Evolutionary conservation across 2,329 filamentous ascomycete genomes (phyloP), one percentile per base, ranked within the genome.

Genomic region (Exophiala aquamarina): DNA sequence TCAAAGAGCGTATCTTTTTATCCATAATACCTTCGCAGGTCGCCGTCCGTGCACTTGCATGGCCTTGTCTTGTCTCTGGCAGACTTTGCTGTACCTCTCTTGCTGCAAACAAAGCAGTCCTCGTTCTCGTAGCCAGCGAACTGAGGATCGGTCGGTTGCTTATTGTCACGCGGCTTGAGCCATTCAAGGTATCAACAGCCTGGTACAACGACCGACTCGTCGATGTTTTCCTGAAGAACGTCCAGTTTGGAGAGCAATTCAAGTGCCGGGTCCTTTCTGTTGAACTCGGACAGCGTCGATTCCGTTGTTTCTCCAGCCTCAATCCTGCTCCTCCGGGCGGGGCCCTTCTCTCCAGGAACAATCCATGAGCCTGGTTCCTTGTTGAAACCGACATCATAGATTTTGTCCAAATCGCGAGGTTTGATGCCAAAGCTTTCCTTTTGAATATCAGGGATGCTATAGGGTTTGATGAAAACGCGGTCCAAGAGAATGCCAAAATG

Each of bases 391-490:
- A 45, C 32, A 15, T 29, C 28, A 31, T 55, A 48, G 19, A 40
- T 19, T 20, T 44, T 34, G 9, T 26, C 9, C 10, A 49, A 33
- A 20, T 49, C 49, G 9, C 21, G 15, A 18, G 31, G 17, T 7
- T 23, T 42, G 23, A 52, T 55, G 8, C 52, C 52, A 29, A 55
- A 52, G 20, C 34, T 47, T 6, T 23, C 1, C 10, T 26, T 13
- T 14, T 33, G 15, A 18, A 44, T 40, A 23, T 26, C 36, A 11
- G n/a, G 10, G 14, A 38, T n/a, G 11, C 36, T 20, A 18, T 21
- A 14, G 23, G 35, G 15, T 15, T 45, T 32, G n/a, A 39, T 39
- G 18, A 49, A 48, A 11, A 49, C 38, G 15, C 15, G 37, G 8
- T 14, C 19, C 3, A 52, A 31, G 20, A 52, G 33, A 17, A 32